Evolutionary conservation across 1,284 basidiomycete species (phyloP), one percentile per base, ranked within the genome.

Genomic region (Ustilago cynodontis): DNA sequence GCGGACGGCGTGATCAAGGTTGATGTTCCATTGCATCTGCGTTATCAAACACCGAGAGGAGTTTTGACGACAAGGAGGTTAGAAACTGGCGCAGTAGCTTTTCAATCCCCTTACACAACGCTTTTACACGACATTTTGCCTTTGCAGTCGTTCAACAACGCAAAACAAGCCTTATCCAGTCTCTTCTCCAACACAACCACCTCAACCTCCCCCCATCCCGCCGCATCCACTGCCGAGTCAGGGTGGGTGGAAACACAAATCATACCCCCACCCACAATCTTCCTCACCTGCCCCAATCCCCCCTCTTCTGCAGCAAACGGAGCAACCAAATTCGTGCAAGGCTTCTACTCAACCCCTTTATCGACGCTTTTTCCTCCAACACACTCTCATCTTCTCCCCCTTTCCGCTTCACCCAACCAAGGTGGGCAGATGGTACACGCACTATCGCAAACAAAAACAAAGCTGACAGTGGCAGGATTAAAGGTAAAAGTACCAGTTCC

Each of bases 21-120:
- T 8, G 35, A 75, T 0, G n/a, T 75, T 0, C 67, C 72, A 0
- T 28, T 75, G 10, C 67, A 70, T 49, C 14, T 62, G 2, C 22
- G 72, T 0, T 75, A 75, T 33, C 67, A 57, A 20, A 41, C 35
- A 1, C 67, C 67, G 0, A 26, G 22, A 7, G 20, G 6, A 1
- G 2, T 16, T 13, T 10, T 54, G 0, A 33, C 37, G 20, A 33
- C 37, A 20, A n/a, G 10, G 4, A 26, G 16, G 14, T 18, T 14
- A 22, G 28, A 41, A 22, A 33, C 7, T 13, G n/a, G 20, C 5
- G 18, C 28, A 14, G 35, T 51, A 4, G 33, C 57, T 28, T 26
- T 28, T 6, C 43, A 5, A 11, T 59, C 57, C 9, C 24, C 55
- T 3, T 33, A 54, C 35, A 1, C 26, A 20, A 20, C 13, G 7